Evolutionary conservation across 208 protist species (phyloP), one percentile per base, ranked within the genome.

Genomic region (Zelonia costaricensis): DNA sequence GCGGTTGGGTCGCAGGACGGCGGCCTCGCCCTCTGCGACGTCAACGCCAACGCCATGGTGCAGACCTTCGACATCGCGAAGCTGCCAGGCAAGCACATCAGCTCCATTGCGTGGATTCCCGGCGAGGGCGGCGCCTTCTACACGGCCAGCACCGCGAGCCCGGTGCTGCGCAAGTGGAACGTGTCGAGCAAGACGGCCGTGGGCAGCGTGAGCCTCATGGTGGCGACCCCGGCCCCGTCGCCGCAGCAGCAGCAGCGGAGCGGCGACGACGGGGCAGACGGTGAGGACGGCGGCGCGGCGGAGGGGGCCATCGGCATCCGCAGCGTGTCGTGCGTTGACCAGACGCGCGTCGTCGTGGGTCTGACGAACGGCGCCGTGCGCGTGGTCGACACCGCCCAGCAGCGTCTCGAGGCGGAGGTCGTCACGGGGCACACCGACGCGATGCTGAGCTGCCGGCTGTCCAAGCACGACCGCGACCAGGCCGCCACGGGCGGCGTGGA

Each of bases 401-500:
- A 75, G 38, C 66, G 72, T 1, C 72, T 82, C 10, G 79, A 87
- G 51, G 84, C 80, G 53, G 57, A 89, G 47, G 75, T 81, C 30
- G 55, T 65, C 27, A 58, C 74, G 9, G 71, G 83, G 1, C 94
- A 98, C 76, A 95, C 86, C 0, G 91, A 98, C 58, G 87, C 75
- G 6, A 77, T 88, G 35, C 84, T 97, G 43, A 66, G 73, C 57
- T 95, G 85, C 64, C 55, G 58, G 22, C 73, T 96, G 48, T 74
- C 89, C 3, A 71, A 84, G 31, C 74, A 88, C 54, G 84, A 98
- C 74, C 71, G 78, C 38, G 84, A 97, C 57, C 58, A 87, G 35
- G 64, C 88, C 8, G 92, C 94, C 22, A 86, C 91, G 7, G 55
- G 71, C 31, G 83, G 91, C 35, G 84, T 74, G 13, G 93, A 98